Conservation (phyloP, 768 basidiomycete species). For the Amylocystis lapponica region DNA sequence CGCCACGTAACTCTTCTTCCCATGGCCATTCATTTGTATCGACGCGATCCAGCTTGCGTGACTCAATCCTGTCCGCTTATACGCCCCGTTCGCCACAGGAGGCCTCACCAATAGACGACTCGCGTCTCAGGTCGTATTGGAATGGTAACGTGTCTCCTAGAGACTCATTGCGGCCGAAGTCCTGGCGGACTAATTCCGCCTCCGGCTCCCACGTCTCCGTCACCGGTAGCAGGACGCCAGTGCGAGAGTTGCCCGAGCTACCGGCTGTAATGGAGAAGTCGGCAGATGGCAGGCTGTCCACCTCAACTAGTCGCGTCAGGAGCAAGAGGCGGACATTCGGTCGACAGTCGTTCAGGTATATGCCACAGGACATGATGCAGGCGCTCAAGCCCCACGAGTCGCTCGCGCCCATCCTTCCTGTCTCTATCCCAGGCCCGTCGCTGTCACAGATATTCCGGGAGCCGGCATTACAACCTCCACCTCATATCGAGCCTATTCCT, state of each 20-base stretch:
- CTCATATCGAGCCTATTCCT: no score
- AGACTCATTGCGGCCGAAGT: neutral
- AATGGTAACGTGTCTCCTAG: neutral
- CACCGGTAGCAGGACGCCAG: constrained; percentile 9
- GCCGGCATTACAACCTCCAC: no score
- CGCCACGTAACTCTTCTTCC: neutral
- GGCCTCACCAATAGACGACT: neutral
- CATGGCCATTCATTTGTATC: neutral
- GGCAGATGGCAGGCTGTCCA: neutral
- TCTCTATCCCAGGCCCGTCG: no score
- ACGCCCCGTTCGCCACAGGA: neutral
- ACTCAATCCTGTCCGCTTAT: constrained; percentile 5
- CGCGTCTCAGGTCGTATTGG: neutral
- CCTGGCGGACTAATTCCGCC: neutral
- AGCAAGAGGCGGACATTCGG: constrained; percentile 4
- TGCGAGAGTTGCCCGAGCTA: constrained; percentile 10
- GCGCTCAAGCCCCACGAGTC: neutral
- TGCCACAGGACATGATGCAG: neutral
- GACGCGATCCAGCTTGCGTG: neutral
- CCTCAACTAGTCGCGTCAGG: neutral
- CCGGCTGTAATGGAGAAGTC: constrained; percentile 8
- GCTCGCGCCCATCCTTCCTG: no score
- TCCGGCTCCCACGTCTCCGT: constrained; percentile 8
- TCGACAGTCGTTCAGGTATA: neutral
- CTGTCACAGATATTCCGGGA: no score